Percentiles rank a stretch among this genome's conserved stretches.
Conservation (phyloP, 2,329 filamentous ascomycete genomes). For the Xylaria sp. region DNA sequence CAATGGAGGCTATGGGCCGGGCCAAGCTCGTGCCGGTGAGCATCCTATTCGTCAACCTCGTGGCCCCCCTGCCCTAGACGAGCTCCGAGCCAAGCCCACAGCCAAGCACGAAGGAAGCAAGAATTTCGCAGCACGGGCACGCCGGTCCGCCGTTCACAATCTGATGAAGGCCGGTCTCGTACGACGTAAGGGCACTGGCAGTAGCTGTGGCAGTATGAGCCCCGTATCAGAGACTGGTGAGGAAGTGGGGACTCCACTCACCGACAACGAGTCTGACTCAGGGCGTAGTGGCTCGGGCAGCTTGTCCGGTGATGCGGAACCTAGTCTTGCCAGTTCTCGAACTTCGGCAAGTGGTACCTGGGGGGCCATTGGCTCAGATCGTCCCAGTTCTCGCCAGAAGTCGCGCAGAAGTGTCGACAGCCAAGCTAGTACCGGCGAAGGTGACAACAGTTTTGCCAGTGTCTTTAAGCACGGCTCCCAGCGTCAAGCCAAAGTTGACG, state of each 20-base stretch:
- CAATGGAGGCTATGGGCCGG: conserved; percentile 89
- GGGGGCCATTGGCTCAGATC: conserved; percentile 88
- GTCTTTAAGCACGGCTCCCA: conserved; percentile 71
- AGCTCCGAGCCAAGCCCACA: conserved; percentile 89
- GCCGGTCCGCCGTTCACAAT: conserved; percentile 90
- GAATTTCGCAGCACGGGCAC: conserved; percentile 94
- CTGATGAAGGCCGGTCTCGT: conserved; percentile 90
- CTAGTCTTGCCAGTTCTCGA: conserved; percentile 78
- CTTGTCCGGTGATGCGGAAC: conserved; percentile 77
- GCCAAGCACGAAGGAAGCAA: conserved; percentile 95
- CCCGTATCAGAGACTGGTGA: conserved; percentile 85
- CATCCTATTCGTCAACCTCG: conserved; percentile 94
- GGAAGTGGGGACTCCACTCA: conserved; percentile 72
- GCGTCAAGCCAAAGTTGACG: conserved; percentile 65
- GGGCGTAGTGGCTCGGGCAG: conserved; percentile 81
- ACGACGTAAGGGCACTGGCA: conserved; percentile 80
- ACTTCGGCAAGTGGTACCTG: conserved; percentile 77
- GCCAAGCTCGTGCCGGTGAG: conserved; percentile 91
- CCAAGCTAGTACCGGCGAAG: conserved; percentile 68
- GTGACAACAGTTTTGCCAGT: conserved; percentile 72
- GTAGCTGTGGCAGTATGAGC: conserved; percentile 81
- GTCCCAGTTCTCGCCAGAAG: conserved; percentile 78
- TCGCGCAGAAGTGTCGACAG: conserved; percentile 72
- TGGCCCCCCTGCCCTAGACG: conserved; percentile 90
- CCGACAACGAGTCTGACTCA: conserved; percentile 80